Percentiles rank a stretch among this genome's conserved stretches.
Evolutionary conservation across 805 yeast species (phyloP).

Genomic region (Metschnikowia aberdeeniae): DNA sequence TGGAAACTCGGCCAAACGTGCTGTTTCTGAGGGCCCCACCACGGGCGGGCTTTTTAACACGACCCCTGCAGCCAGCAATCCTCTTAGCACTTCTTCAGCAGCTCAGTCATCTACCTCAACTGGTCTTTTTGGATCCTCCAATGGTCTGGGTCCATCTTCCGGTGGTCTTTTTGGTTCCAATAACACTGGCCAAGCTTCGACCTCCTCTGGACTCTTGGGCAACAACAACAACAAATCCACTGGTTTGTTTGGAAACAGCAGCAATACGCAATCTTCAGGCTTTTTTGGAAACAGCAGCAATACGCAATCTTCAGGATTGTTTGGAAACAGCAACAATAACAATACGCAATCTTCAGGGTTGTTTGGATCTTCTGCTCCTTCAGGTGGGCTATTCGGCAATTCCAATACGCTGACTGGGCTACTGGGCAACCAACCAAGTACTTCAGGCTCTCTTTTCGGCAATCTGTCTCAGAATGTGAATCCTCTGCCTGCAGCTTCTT

Average conservation of each 20-base stretch:
- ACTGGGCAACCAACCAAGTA: neutral
- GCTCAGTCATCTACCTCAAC: neutral
- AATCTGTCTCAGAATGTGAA: neutral
- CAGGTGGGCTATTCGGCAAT: conserved; percentile 22
- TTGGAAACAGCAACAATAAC: conserved; percentile 13
- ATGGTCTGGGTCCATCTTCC: conserved; percentile 4
- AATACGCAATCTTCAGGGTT: conserved; percentile 10
- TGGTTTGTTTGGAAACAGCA: conserved; percentile 17
- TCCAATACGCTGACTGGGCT: conserved; percentile 11
- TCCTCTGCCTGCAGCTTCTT: neutral
- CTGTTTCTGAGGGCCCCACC: conserved; percentile 5
- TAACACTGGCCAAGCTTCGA: neutral
- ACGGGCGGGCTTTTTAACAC: conserved; percentile 2
- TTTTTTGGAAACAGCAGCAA: conserved; percentile 15
- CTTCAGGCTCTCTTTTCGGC: conserved; percentile 2
- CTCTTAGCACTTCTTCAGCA: conserved; percentile 4
- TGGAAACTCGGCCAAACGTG: conserved; percentile 3
- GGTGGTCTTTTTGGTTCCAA: conserved; percentile 20
- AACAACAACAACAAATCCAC: conserved; percentile 5
- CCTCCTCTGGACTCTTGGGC: neutral
- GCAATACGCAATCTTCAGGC: conserved; percentile 8
- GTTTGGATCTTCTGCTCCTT: conserved; percentile 15
- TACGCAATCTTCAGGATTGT: conserved; percentile 12
- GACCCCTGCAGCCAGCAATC: conserved; percentile 1
- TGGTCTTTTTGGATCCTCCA: conserved; percentile 26